Base-by-base conservation (phyloP, 306 rosid species). In the Vigna nakashimae region DNA sequence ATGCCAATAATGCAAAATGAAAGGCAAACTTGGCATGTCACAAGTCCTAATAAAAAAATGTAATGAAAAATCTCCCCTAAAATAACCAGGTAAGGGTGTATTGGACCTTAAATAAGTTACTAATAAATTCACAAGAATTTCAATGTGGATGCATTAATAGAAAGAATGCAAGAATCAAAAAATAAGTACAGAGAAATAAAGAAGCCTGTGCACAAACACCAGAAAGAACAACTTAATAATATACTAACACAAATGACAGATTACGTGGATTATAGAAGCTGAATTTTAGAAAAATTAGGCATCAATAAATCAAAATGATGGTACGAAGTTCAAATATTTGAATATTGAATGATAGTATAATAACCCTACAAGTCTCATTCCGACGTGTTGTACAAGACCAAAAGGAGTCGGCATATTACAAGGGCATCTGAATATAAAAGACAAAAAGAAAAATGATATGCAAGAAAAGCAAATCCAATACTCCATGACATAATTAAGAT, bases 1-100 rank as follows among this genome's bases (percentile, higher is more conserved):
- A 26, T 56, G 48, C 73, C 74, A 64, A 43, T 17, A 56, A 45
- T 63, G 76, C 42, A 53, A 82, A 49, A 82, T 17, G 43, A 76
- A 75, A 69, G 52, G 57, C 40, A 66, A 63, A 63, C 24, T 63
- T 11, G 51, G 43, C 36, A 24, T 58, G 38, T 6, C 65, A 16
- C 2, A 73, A 13, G 40, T 73, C 42, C 77, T 43, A 73, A 24
- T 38, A 58, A 67, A 42, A 57, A 74, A 10, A 32, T 32, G 12
- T 49, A 20, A 62, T 17, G 48, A 6, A 13, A 17, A 68, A 28
- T 48, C 42, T 45, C 65, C 50, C 30, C 9, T 18, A 20, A 28
- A 57, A 0, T 34, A 77, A 60, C 26, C n/a, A 28, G 43, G 59
- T 3, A 16, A 52, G 46, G 46, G 46, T 42, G 46, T 42, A 42